phyloP scores from a whole-genome alignment of 495 filamentous ascomycete species.

The Penicillium cataractarum region DNA sequence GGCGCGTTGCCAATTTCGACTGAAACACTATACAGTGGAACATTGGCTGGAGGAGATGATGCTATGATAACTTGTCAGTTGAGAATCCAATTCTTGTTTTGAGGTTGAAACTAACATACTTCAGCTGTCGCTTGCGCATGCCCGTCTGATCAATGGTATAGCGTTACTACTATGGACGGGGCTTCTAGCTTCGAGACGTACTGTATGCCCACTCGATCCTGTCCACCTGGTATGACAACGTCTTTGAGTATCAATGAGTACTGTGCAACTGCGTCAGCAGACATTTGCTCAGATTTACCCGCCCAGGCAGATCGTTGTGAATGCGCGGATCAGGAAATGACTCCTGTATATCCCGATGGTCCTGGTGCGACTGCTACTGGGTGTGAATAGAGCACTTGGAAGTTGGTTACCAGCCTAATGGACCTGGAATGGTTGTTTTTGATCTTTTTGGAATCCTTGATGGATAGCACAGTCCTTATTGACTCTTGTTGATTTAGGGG shows the following conservation, averaged over 20 bases:
- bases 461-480: too few species aligned
- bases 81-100: neutral
- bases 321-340: constrained; percentile 18
- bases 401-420: neutral
- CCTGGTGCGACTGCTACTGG: constrained; percentile 24
- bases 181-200: constrained; percentile 21
- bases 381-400: constrained; percentile 10
- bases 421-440: neutral
- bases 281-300: constrained; percentile 12
- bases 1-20: constrained; percentile 29
- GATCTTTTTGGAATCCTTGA: neutral
- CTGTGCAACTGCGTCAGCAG: constrained; percentile 24
- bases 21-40: constrained; percentile 27
- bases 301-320: constrained; percentile 18
- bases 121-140: constrained; percentile 31
- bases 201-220: constrained; percentile 32
- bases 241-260: constrained; percentile 18
- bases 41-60: constrained; percentile 23
- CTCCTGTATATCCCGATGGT: constrained; percentile 24
- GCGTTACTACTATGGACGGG: constrained; percentile 18
- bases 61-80: constrained; percentile 26
- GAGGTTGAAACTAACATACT: neutral
- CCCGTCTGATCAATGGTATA: constrained; percentile 30
- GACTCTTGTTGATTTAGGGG: neutral
- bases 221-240: constrained; percentile 29